Conservation (phyloP, 192 early-diverging fungal genomes). For the Geranomyces variabilis region DNA sequence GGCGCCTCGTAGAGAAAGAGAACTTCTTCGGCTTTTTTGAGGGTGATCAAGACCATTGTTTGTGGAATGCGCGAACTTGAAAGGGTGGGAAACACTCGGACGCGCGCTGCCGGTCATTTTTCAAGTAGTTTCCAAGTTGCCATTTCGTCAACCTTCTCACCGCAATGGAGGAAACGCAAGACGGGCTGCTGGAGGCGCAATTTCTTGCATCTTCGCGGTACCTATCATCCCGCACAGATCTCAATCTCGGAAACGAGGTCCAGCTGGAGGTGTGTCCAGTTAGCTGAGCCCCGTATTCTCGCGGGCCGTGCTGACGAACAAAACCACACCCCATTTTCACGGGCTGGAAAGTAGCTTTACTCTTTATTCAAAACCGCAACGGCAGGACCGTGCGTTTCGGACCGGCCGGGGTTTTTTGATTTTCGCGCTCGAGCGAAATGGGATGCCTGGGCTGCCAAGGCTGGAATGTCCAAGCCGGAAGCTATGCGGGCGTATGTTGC, state of each 20-base stretch:
- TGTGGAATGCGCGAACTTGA: no score
- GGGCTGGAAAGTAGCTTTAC: conserved; percentile 38
- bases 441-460: conserved; percentile 42
- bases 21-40: conserved; percentile 51
- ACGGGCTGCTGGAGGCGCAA: neutral
- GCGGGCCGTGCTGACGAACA: no score
- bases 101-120: no score
- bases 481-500: conserved; percentile 37
- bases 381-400: conserved; percentile 41
- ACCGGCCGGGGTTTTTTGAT: conserved; percentile 40
- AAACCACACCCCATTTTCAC: neutral
- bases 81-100: no score
- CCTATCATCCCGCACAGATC: neutral
- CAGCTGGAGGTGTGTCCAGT: conserved; percentile 5
- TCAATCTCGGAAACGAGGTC: neutral
- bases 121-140: no score
- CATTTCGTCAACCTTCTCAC: no score
- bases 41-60: conserved; percentile 51
- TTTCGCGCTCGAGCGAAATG: conserved; percentile 40
- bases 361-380: conserved; percentile 49
- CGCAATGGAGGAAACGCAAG: no score
- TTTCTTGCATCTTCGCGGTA: neutral
- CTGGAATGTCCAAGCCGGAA: conserved; percentile 18
- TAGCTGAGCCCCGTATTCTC: no score
- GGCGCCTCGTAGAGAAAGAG: conserved; percentile 48